phyloP scores from a whole-genome alignment of 768 basidiomycete genomes.

The Suillus hirtellus region DNA sequence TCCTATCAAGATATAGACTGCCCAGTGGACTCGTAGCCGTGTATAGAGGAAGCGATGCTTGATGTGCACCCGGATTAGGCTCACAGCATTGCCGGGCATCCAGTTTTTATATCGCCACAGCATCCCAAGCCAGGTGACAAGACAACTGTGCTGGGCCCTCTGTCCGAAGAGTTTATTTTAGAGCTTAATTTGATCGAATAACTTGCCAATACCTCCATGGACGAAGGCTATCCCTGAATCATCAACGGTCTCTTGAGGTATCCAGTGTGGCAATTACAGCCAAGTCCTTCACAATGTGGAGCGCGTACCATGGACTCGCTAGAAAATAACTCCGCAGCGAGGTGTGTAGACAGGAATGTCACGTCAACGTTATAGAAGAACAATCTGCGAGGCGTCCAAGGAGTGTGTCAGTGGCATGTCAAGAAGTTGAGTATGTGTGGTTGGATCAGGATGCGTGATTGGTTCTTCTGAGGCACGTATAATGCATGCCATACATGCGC shows the following conservation, averaged over 20 bases:
- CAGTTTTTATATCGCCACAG: slow-evolving; percentile 93
- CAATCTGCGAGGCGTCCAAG: slow-evolving; percentile 86
- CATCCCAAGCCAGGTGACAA: slow-evolving; percentile 64
- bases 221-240: slow-evolving; percentile 79
- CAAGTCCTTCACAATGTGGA: slow-evolving; percentile 95
- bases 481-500: not conserved
- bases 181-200: slow-evolving; percentile 92
- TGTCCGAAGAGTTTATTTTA: not conserved
- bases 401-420: slow-evolving; percentile 96
- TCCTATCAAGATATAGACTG: slow-evolving; percentile 91
- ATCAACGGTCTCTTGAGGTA: slow-evolving; percentile 45
- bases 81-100: slow-evolving; percentile 99
- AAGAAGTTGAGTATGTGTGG: slow-evolving; percentile 56
- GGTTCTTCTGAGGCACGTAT: not conserved
- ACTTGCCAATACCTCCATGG: slow-evolving; percentile 73
- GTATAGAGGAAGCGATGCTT: slow-evolving; percentile 89
- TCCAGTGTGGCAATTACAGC: slow-evolving; percentile 51
- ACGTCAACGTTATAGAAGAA: slow-evolving; percentile 90
- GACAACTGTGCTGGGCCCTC: no score
- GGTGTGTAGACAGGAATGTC: slow-evolving; percentile 97
- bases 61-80: slow-evolving; percentile 98
- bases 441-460: not conserved
- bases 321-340: slow-evolving; percentile 95
- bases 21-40: slow-evolving; percentile 81
- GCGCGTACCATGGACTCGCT: slow-evolving; percentile 96